These are phyloP conservation scores for Carex cristatella DNA, from an alignment of 176 grass and related monocot species.

Conservation along the genomic window DNA sequence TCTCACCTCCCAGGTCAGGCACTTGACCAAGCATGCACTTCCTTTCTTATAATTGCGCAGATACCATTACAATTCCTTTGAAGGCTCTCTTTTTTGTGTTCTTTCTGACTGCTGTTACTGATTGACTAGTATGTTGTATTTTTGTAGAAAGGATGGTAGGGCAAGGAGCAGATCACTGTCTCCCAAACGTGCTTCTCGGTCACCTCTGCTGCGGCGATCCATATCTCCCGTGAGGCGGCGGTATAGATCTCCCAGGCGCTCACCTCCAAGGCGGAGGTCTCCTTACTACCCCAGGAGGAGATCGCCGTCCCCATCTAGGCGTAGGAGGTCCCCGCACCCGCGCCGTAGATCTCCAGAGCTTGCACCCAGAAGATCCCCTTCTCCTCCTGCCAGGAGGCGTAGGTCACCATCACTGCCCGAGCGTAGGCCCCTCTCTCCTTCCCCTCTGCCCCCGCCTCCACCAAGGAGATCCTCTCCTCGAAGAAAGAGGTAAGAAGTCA, in stretches of 20 bases:
- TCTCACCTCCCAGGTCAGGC: conserved; percentile 24
- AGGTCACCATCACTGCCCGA: conserved; percentile 31
- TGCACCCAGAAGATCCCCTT: conserved; percentile 44
- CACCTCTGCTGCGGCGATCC: conserved; percentile 31
- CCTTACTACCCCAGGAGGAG: conserved; percentile 39
- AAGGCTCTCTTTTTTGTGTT: background rate
- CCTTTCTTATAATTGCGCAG: conserved; percentile 2
- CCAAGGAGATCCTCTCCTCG: conserved; percentile 28
- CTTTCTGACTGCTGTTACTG: background rate
- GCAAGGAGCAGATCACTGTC: conserved; percentile 53
- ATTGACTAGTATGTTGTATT: background rate
- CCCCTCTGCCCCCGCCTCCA: conserved; percentile 19
- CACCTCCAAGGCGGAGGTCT: conserved; percentile 41
- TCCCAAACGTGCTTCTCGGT: conserved; percentile 5
- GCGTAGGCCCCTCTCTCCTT: conserved; percentile 39
- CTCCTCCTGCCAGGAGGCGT: conserved; percentile 38
- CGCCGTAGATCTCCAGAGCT: conserved; percentile 41
- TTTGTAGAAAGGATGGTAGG: conserved; percentile 41
- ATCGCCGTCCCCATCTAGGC: conserved; percentile 48
- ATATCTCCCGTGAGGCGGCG: conserved; percentile 56
- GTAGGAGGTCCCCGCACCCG: background rate
- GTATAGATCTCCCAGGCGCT: conserved; percentile 44
- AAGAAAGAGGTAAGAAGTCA: conserved; percentile 37
- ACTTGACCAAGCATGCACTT: conserved; percentile 15
- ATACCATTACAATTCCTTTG: conserved; percentile 6